Percentiles rank a stretch among this genome's conserved stretches.
Evolutionary conservation across 306 rosid species (phyloP).

Genomic region (Canavalia ensiformis): DNA sequence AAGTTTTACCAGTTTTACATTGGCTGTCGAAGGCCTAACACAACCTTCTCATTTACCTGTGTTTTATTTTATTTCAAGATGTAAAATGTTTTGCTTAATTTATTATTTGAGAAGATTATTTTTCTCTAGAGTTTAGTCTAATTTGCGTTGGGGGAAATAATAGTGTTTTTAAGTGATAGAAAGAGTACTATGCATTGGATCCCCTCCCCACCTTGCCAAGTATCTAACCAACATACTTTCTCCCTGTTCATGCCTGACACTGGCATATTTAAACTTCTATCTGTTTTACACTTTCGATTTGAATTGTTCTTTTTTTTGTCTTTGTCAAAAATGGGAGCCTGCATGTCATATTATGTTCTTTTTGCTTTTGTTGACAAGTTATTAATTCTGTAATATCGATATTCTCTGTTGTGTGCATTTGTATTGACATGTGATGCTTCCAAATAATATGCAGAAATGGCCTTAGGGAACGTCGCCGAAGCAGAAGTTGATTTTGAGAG

Average conservation of each 20-base stretch:
- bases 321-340: not conserved
- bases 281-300: not conserved
- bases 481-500: conserved; percentile 78
- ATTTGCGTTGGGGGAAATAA: not conserved
- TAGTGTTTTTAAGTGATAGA: not conserved
- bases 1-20: too few species aligned
- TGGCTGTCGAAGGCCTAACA: too few species aligned
- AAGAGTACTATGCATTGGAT: not conserved
- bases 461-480: conserved; percentile 84
- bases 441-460: conserved; percentile 76
- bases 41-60: too few species aligned
- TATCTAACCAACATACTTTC: not conserved
- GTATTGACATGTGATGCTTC: conserved; percentile 44
- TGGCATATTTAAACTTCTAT: not conserved
- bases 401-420: not conserved
- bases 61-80: not conserved
- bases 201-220: not conserved
- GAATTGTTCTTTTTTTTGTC: not conserved
- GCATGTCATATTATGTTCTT: not conserved
- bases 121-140: not conserved
- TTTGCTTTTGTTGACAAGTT: not conserved
- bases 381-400: not conserved
- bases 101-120: not conserved
- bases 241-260: not conserved
- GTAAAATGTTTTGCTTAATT: not conserved